Conservation (phyloP, 140 eudicot species). For the Ambrosia hybrid region DNA sequence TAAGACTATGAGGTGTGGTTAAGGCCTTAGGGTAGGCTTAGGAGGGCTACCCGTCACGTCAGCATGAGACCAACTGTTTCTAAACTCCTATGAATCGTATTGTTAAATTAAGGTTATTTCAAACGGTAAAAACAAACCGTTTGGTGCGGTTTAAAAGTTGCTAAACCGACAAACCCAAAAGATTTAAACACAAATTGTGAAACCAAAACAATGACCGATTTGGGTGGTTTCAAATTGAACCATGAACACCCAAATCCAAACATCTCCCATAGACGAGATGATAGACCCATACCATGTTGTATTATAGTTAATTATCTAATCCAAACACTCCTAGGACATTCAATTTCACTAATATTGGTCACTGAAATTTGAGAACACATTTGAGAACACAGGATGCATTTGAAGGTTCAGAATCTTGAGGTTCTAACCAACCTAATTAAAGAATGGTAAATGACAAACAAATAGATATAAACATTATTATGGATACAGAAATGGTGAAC, state of each 20-base stretch:
- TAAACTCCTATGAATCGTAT: neutral
- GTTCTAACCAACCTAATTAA: neutral
- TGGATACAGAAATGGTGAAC: slow-evolving; percentile 1
- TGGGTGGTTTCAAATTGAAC: too few species aligned
- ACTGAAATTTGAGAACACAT: neutral
- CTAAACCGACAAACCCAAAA: neutral
- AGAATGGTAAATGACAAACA: neutral
- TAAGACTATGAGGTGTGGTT: too few species aligned
- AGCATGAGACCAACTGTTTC: too few species aligned
- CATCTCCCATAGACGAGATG: too few species aligned
- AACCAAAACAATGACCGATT: too few species aligned
- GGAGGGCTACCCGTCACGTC: too few species aligned
- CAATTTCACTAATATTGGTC: neutral
- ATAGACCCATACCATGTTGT: neutral
- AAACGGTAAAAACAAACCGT: neutral
- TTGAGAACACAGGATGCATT: neutral
- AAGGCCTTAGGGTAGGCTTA: too few species aligned
- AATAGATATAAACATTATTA: slow-evolving; percentile 14
- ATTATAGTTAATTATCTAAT: neutral
- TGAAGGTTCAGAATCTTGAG: neutral
- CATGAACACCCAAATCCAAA: too few species aligned
- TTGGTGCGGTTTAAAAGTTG: neutral
- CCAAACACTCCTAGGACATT: neutral
- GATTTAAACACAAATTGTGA: too few species aligned
- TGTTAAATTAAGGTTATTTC: too few species aligned